These are phyloP conservation scores for Agaricales sp. DNA, from an alignment of 1,284 basidiomycete genomes.

Conservation along the genomic window DNA sequence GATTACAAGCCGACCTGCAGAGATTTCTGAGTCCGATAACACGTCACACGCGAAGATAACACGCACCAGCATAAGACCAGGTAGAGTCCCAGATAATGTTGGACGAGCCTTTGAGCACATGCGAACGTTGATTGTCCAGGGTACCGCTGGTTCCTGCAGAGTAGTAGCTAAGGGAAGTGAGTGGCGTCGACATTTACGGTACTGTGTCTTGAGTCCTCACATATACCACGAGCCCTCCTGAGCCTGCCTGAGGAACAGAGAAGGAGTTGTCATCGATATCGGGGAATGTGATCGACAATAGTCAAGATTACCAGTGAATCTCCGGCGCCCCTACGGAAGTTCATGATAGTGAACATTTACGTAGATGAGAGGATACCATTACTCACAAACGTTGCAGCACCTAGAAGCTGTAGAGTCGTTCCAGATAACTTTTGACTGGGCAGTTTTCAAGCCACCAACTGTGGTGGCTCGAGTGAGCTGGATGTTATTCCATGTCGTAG, in stretches of 20 bases:
- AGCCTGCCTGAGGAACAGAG: conserved; percentile 13
- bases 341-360: neutral
- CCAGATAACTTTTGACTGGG: conserved; percentile 13
- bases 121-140: conserved; percentile 23
- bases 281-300: neutral
- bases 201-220: conserved; percentile 11
- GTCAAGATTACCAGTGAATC: conserved; percentile 24
- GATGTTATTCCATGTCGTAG: conserved; percentile 17
- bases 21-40: neutral
- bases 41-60: conserved; percentile 1
- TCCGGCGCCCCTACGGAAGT: conserved; percentile 22
- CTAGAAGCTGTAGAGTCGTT: conserved; percentile 13
- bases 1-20: conserved; percentile 18
- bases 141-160: conserved; percentile 23
- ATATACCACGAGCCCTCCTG: conserved; percentile 23
- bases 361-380: neutral
- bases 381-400: conserved; percentile 16
- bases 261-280: neutral
- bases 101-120: conserved; percentile 24
- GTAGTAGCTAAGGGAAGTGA: conserved; percentile 20
- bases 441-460: conserved; percentile 15
- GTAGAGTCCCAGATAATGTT: conserved; percentile 24
- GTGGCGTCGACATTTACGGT: neutral
- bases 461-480: conserved; percentile 14
- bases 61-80: conserved; percentile 21